Percentiles rank a stretch among this genome's conserved stretches.
Conservation (phyloP, 192 early-diverging fungal genomes). For the Geranomyces michiganensis region DNA sequence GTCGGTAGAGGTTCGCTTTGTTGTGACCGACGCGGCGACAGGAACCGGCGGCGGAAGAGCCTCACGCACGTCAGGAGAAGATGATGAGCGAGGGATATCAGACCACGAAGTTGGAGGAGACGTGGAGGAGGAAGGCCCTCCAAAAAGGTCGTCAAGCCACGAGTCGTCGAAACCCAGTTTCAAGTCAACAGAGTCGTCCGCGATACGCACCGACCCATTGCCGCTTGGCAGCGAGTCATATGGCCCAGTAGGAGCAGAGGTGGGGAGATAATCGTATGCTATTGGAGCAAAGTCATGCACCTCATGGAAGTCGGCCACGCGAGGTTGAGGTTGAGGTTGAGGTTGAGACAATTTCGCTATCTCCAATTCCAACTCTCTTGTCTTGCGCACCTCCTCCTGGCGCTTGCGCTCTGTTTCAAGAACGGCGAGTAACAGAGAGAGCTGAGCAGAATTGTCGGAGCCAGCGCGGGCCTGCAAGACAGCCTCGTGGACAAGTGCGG, state of each 20-base stretch:
- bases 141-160: neutral
- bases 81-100: neutral
- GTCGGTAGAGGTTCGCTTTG: neutral
- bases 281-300: too few relatives aligned
- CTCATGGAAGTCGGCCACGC: too few relatives aligned
- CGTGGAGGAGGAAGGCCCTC: neutral
- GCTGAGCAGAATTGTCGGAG: conserved; percentile 9
- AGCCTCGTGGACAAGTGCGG: neutral
- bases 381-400: conserved; percentile 27
- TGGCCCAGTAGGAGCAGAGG: too few relatives aligned
- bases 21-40: neutral
- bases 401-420: conserved; percentile 8
- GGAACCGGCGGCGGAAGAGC: neutral
- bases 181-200: too few relatives aligned
- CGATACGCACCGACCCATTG: too few relatives aligned
- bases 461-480: conserved; percentile 2
- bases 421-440: conserved; percentile 1
- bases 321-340: too few relatives aligned
- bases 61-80: too few relatives aligned
- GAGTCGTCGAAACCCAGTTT: neutral
- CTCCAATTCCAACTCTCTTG: conserved; percentile 29
- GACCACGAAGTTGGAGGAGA: neutral
- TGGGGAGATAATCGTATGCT: too few relatives aligned
- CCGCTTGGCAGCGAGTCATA: too few relatives aligned
- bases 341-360: neutral